phyloP scores from a whole-genome alignment of 352 stramenopile genomes.

The Hyaloperonospora arabidopsidis region DNA sequence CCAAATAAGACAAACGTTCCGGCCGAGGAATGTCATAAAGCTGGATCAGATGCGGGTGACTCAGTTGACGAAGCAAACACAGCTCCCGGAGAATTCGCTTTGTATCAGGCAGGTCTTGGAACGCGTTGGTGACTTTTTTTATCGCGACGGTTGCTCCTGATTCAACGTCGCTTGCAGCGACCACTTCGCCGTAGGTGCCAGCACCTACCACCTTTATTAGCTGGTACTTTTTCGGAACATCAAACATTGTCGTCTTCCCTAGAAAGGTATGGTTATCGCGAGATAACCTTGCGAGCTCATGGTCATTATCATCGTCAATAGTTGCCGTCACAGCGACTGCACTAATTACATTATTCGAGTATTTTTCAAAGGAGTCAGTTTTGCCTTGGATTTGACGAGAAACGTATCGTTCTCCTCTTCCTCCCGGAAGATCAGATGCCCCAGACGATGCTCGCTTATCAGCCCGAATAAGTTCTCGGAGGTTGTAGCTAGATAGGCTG shows the following conservation, averaged over 20 bases:
- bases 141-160: conserved; percentile 88
- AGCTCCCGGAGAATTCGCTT: conserved; percentile 86
- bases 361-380: conserved; percentile 18
- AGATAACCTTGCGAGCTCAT: conserved; percentile 30
- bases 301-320: conserved; percentile 19
- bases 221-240: conserved; percentile 77
- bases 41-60: conserved; percentile 79
- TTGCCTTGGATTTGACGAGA: conserved; percentile 26
- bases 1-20: conserved; percentile 80
- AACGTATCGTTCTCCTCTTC: conserved; percentile 22
- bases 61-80: conserved; percentile 82
- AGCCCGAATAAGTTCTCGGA: conserved; percentile 45
- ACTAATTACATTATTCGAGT: conserved; percentile 6
- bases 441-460: conserved; percentile 28
- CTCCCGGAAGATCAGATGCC: conserved; percentile 20
- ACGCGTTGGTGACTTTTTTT: conserved; percentile 94
- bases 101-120: conserved; percentile 83
- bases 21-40: conserved; percentile 71
- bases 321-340: conserved; percentile 7
- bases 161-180: conserved; percentile 72
- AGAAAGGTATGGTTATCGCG: conserved; percentile 64
- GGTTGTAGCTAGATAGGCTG: conserved; percentile 46
- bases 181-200: conserved; percentile 75
- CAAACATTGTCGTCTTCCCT: conserved; percentile 59
- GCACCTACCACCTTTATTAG: conserved; percentile 84